Evolutionary conservation across 139 green algal genomes (phyloP).

Genomic region (Chlamydomonas urium): DNA sequence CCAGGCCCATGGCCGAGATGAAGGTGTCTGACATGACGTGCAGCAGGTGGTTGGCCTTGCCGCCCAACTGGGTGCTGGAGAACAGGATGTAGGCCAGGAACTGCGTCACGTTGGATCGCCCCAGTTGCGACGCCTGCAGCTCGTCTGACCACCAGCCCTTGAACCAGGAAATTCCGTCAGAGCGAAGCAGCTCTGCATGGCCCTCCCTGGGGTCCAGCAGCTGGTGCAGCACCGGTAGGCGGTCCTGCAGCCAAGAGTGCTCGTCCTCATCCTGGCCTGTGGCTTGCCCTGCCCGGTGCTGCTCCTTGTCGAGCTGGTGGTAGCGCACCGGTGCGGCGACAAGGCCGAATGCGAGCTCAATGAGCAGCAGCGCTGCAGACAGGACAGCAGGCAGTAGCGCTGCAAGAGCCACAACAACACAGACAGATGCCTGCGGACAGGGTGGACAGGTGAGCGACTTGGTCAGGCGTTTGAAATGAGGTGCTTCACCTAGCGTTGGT

Average conservation of each 20-base stretch:
- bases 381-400: constrained; percentile 16
- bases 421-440: constrained; percentile 20
- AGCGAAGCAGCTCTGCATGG: constrained; percentile 14
- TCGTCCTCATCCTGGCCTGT: background rate
- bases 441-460: background rate
- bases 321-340: constrained; percentile 11
- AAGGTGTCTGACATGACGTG: background rate
- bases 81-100: constrained; percentile 11
- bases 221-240: constrained; percentile 4
- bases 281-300: background rate
- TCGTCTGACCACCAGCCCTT: background rate
- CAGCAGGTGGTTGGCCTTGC: background rate
- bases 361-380: background rate
- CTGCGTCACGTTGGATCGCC: background rate
- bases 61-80: background rate
- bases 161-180: background rate
- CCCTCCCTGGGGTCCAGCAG: constrained; percentile 16
- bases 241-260: background rate
- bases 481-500: too few relatives aligned
- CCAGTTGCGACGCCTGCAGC: constrained; percentile 4
- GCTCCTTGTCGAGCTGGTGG: background rate
- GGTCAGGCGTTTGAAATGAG: too few relatives aligned
- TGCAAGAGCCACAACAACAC: constrained; percentile 13
- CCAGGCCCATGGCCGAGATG: background rate
- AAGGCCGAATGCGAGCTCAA: constrained; percentile 21